phyloP scores from a whole-genome alignment of 73 alveolate species.

The Urostyla sp. region DNA sequence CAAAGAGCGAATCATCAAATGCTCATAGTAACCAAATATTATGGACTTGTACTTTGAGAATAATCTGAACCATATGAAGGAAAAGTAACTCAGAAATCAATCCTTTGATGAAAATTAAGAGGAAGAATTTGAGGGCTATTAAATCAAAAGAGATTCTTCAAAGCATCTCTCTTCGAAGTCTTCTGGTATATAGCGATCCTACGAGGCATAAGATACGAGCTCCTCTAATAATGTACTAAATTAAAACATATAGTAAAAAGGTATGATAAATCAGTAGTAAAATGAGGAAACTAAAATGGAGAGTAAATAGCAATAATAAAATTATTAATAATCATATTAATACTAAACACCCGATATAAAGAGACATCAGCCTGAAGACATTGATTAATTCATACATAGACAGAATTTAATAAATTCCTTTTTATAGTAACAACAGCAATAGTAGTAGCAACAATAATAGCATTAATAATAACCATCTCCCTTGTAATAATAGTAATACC shows the following conservation, averaged over 20 bases:
- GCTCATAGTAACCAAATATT: constrained; percentile 22
- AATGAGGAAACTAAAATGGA: too few species aligned
- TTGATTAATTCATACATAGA: too few species aligned
- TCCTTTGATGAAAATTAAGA: not conserved
- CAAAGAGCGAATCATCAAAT: constrained; percentile 40
- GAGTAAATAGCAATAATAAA: too few species aligned
- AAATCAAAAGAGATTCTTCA: not conserved
- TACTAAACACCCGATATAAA: too few species aligned
- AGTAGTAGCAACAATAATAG: too few species aligned
- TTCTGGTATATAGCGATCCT: not conserved
- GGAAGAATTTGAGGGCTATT: not conserved
- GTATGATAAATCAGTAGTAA: too few species aligned
- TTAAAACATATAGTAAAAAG: not conserved
- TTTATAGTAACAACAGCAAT: too few species aligned
- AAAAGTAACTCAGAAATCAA: not conserved
- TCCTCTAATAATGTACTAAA: not conserved
- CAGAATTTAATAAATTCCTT: too few species aligned
- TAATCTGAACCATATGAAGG: constrained; percentile 46
- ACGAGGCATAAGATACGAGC: not conserved
- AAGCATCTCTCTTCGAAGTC: not conserved
- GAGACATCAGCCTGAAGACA: too few species aligned
- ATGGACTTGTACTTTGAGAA: constrained; percentile 50
- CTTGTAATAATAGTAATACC: too few species aligned
- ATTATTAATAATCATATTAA: too few species aligned
- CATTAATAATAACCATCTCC: too few species aligned